Evolutionary conservation across 1,139 yeast genomes (phyloP), one percentile per base, ranked within the genome.

Genomic region (Scheffersomyces titani): DNA sequence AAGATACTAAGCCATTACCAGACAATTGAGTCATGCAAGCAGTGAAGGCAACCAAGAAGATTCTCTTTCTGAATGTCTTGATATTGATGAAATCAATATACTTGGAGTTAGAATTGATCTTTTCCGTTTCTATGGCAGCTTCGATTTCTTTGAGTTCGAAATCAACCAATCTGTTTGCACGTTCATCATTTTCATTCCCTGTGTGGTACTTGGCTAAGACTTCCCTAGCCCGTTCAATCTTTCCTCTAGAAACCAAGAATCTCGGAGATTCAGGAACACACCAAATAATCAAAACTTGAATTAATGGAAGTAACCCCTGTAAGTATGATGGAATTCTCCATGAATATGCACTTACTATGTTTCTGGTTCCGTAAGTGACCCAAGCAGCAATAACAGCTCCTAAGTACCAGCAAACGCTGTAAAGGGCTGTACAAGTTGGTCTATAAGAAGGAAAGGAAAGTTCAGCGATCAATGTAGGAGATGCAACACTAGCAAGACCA

Each of bases 321-420:
- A 81, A 66, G 59, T 74, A 74, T 7, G 83, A 78, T 5, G 85
- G 84, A 55, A 81, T 72, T 61, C 76, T 73, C 84, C 85, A 81
- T 16, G 78, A 67, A 55, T 63, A 65, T 59, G 73, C 69, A 50
- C 62, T 63, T 40, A 61, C 52, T 16, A 77, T 61, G 19, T 67
- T 65, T 57, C 76, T 72, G n/a, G 84, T 76, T 52, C 86, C 86
- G 59, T 74, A 81, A 2, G 85, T 76, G 46, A 80, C 75, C 82
- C 85, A 78, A 2, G 89, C 83, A 6, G 88, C 87, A 52, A 85
- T 63, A 47, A 81, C 68, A 9, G 87, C 82, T 49, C 89, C 89
- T 51, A 83, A 63, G 52, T 63, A 64, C 67, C 66, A 64, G 46
- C 63, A 61, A 75, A 81, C 83, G 81, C 81, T 82, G 66, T 78